phyloP scores from a whole-genome alignment of 2,329 filamentous ascomycete species.

The Ramularia endophylla region DNA sequence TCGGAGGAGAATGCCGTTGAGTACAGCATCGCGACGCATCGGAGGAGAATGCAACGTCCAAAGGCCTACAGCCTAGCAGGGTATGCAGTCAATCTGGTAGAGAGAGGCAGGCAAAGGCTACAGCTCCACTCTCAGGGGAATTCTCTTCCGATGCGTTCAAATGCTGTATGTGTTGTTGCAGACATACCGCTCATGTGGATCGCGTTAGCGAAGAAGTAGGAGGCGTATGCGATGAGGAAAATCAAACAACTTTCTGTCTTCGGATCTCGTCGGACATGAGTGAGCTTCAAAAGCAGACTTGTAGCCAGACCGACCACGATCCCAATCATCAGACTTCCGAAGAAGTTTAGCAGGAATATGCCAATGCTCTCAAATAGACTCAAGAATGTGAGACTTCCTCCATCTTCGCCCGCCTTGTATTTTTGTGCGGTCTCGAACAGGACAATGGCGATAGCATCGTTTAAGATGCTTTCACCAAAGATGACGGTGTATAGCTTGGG shows the following conservation, averaged over 20 bases:
- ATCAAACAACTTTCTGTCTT: constrained; percentile 97
- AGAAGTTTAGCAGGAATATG: constrained; percentile 93
- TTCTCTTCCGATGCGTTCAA: too few species aligned
- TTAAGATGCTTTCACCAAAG: constrained; percentile 96
- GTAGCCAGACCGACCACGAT: constrained; percentile 80
- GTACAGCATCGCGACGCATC: too few species aligned
- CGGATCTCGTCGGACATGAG: constrained; percentile 82
- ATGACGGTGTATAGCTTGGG: constrained; percentile 98
- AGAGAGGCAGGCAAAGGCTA: too few species aligned
- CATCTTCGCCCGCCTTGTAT: constrained; percentile 71
- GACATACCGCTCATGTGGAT: constrained; percentile 86
- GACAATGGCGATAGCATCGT: constrained; percentile 97
- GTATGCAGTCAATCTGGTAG: too few species aligned
- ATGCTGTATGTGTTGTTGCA: too few species aligned
- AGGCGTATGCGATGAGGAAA: constrained; percentile 89
- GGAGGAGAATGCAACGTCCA: too few species aligned
- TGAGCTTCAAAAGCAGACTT: constrained; percentile 87
- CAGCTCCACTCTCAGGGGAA: too few species aligned
- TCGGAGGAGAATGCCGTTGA: too few species aligned
- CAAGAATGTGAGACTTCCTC: constrained; percentile 64
- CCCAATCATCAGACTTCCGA: constrained; percentile 85
- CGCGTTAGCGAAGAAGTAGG: constrained; percentile 96
- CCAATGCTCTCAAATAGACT: constrained; percentile 88
- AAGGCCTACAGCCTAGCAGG: too few species aligned
- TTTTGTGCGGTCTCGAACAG: constrained; percentile 96